phyloP scores from a whole-genome alignment of 2,329 filamentous ascomycete genomes.

The Davidsoniella eucalypti region DNA sequence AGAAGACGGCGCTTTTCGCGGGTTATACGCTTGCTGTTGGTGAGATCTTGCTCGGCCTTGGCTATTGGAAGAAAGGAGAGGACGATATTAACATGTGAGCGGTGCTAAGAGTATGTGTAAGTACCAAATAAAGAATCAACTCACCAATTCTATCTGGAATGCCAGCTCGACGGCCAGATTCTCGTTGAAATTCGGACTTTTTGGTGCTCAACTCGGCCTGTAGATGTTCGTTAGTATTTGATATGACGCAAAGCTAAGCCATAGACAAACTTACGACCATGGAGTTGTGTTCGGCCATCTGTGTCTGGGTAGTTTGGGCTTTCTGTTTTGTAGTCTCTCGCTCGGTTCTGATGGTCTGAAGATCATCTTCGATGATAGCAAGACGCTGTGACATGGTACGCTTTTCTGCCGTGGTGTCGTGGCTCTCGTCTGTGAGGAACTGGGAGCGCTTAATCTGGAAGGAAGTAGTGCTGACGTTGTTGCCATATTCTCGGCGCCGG shows the following conservation, averaged over 20 bases:
- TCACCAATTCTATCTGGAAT: slow-evolving; percentile 57
- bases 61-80: not conserved
- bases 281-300: not conserved
- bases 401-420: slow-evolving; percentile 52
- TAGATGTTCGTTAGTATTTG: slow-evolving; percentile 14
- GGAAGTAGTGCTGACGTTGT: slow-evolving; percentile 50
- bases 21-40: slow-evolving; percentile 22
- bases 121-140: slow-evolving; percentile 16
- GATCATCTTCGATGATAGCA: slow-evolving; percentile 24
- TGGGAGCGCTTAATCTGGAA: slow-evolving; percentile 43
- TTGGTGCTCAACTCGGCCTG: slow-evolving; percentile 38
- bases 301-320: not conserved
- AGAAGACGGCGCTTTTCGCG: slow-evolving; percentile 44
- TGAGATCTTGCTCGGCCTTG: not conserved
- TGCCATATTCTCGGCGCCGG: slow-evolving; percentile 64
- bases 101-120: not conserved
- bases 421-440: slow-evolving; percentile 58
- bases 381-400: slow-evolving; percentile 40
- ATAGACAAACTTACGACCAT: not conserved
- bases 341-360: slow-evolving; percentile 23
- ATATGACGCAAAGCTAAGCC: not conserved
- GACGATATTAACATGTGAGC: not conserved
- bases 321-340: slow-evolving; percentile 18
- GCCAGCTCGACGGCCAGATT: slow-evolving; percentile 44
- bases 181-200: slow-evolving; percentile 52